Evolutionary conservation across 2,329 filamentous ascomycete genomes (phyloP), one percentile per base, ranked within the genome.

Genomic region (Cladosporium sp.): DNA sequence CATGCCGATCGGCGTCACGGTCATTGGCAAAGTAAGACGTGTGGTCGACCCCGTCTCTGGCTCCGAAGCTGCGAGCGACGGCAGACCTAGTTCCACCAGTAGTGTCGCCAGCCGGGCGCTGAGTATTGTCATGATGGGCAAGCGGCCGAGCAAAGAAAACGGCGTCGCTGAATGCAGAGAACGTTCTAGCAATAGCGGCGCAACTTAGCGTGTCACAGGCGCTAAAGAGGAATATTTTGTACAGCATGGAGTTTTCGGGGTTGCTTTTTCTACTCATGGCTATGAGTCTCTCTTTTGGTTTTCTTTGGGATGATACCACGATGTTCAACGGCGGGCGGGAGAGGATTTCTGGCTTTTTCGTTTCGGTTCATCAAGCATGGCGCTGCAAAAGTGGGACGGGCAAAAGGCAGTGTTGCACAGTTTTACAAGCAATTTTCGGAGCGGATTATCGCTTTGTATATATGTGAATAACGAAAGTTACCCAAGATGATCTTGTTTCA

Each of bases 1-100:
- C 4, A 81, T 83, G 62, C 79, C 83, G 0, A 44, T 85, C 4
- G 83, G 81, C 65, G 72, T 84, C 55, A 82, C 80, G 58, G 36
- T 75, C 1, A 68, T 78, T 19, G 75, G 76, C 0, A 71, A 73
- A 1, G 78, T 79, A 20, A 74, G 77, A 61, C 71, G 71, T 50
- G 75, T 84, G 49, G 78, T 82, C 12, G 71, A 73, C 58, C 70
- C 70, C 0, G 64, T 71, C 52, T 63, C 62, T 15, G 35, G 52
- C 32, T 57, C 55, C 54, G 63, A 65, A 42, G 61, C 58, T 24
- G 60, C 61, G 12, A 54, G 45, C 22, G 56, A 49, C 2, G 52
- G 52, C 8, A 19, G 66, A n/a, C 65, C 62, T 0, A 65, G 65
- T 15, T 66, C 65, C 7, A 65, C 62, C n/a, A 67, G 62, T 56